Base-by-base conservation (phyloP, 345 rosid genomes). In the Melastoma malabathricum region DNA sequence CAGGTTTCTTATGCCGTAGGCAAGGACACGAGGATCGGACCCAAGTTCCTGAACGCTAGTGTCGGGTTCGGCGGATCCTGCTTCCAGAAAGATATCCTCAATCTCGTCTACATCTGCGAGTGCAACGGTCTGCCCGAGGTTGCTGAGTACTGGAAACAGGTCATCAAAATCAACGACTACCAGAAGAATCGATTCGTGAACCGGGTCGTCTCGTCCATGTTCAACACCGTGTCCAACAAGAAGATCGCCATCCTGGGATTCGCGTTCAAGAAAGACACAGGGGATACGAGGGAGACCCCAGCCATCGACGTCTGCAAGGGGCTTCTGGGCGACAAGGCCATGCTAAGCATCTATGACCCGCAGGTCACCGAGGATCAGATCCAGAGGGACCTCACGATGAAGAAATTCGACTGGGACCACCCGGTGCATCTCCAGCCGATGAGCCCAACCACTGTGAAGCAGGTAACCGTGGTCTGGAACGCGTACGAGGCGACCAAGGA, bases 71-170 rank as follows among this genome's bases (percentile, higher is more conserved):
- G 50, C 6, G 50, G 50, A 13, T 47, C 50, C 13, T 47, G 50
- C 23, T 47, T 47, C 50, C 50, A 47, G 22, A 47, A 47, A 47
- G 50, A 47, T 23, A 47, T 47, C 22, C 50, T 47, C 13, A 47
- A 47, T 10, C 50, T 47, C 17, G 50, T 47, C 3, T 47, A 47
- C 22, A 47, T 47, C 23, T 47, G 50, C 22, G 50, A 47, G 50
- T 47, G 50, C 22, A 47, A 47, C 10, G 50, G 50, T 4, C 50
- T 47, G 38, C 38, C 74, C 0, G 92, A 86, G 48, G 92, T 78
- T 38, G 92, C 95, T 0, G 65, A 75, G 56, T 83, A 83, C 59
- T 86, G 89, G 96, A 81, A 79, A 55, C 96, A 81, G 60, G 89
- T 86, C 48, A 81, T 86, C 27, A 81, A 77, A 72, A 69, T 86